A percentile compares a stretch with the other conserved stretches of the same genome.
Evolutionary conservation across 2,329 filamentous ascomycete genomes (phyloP).

Genomic region (Westerdykella sp.): DNA sequence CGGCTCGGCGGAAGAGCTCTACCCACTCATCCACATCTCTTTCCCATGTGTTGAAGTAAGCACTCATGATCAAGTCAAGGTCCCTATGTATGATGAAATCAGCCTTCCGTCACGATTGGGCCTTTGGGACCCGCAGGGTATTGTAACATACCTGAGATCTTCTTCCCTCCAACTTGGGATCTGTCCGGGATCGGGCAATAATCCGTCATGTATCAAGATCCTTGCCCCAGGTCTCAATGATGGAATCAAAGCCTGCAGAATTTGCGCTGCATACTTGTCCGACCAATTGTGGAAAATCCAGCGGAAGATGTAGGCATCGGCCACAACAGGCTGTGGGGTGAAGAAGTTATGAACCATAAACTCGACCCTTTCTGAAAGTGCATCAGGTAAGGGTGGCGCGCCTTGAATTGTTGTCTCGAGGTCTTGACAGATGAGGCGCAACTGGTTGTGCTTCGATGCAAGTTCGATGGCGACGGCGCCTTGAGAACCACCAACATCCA

Average conservation of each 20-base stretch:
- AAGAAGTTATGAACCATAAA: slow-evolving; percentile 24
- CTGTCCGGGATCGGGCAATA: slow-evolving; percentile 11
- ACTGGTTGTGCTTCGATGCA: too few species aligned
- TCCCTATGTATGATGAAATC: background rate
- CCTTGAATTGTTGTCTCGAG: too few species aligned
- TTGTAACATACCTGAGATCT: slow-evolving; percentile 14
- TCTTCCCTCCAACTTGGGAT: slow-evolving; percentile 3
- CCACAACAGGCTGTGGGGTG: slow-evolving; percentile 20
- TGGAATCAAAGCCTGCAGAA: slow-evolving; percentile 11
- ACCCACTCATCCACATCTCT: slow-evolving; percentile 1
- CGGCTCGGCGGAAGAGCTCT: background rate
- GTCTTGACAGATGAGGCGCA: too few species aligned
- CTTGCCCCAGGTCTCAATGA: slow-evolving; percentile 17
- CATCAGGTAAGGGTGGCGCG: too few species aligned
- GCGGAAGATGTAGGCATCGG: slow-evolving; percentile 35
- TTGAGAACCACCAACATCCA: slow-evolving; percentile 1
- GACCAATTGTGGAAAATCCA: slow-evolving; percentile 40
- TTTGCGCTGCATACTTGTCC: slow-evolving; percentile 21
- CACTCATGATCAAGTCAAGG: background rate
- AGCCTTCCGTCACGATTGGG: background rate
- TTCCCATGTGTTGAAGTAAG: background rate
- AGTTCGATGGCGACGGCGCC: background rate
- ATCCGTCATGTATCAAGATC: slow-evolving; percentile 33
- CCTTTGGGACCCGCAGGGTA: background rate
- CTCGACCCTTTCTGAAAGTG: background rate